Conservation (phyloP, 1,284 basidiomycete genomes). For the Xerocomus amazonicus region DNA sequence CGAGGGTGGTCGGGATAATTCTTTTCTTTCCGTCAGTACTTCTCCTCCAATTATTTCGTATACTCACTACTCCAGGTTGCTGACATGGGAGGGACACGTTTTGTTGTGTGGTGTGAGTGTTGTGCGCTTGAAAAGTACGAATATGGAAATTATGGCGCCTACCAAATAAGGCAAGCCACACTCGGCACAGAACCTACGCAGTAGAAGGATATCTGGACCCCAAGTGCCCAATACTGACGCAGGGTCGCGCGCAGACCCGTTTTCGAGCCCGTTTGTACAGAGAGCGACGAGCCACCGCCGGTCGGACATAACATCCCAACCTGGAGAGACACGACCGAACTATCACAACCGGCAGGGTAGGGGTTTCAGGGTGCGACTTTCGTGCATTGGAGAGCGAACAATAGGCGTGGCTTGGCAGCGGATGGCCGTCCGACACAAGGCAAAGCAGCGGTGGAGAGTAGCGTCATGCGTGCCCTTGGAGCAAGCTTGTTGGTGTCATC, state of each 20-base stretch:
- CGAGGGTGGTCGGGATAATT: too few species aligned
- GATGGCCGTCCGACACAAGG: slow-evolving; percentile 17
- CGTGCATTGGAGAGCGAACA: slow-evolving; percentile 2
- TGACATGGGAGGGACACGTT: too few species aligned
- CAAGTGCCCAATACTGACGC: slow-evolving; percentile 4
- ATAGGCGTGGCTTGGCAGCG: background rate
- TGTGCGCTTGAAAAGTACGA: too few species aligned
- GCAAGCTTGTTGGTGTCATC: slow-evolving; percentile 28
- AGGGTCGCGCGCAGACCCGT: slow-evolving; percentile 19
- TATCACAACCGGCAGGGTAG: background rate
- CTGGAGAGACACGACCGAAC: background rate
- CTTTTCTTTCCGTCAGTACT: too few species aligned
- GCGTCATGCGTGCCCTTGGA: slow-evolving; percentile 25
- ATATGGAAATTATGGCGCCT: too few species aligned
- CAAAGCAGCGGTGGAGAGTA: slow-evolving; percentile 25
- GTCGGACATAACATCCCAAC: background rate
- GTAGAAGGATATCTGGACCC: too few species aligned
- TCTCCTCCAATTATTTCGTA: too few species aligned
- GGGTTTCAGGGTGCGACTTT: slow-evolving; percentile 4
- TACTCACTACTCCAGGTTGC: too few species aligned
- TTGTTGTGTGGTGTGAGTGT: too few species aligned
- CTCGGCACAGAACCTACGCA: too few species aligned
- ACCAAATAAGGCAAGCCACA: too few species aligned
- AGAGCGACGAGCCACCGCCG: slow-evolving; percentile 23
- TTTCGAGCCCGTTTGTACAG: slow-evolving; percentile 27